Evolutionary conservation across 2,329 filamentous ascomycete genomes (phyloP).

Genomic region (Gremmenia infestans): DNA sequence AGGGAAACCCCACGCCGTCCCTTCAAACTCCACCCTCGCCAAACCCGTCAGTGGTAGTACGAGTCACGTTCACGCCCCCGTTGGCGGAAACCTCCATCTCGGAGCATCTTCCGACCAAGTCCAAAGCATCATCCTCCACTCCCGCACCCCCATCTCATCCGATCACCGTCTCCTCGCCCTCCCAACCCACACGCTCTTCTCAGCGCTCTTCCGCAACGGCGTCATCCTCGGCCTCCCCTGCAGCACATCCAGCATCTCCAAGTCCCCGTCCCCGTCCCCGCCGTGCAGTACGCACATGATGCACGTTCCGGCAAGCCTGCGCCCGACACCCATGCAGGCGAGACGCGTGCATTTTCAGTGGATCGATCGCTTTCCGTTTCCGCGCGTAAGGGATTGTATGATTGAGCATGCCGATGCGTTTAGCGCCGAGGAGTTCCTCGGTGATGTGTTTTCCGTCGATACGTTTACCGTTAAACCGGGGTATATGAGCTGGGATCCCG

Average conservation of each 20-base stretch:
- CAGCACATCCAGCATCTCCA: neutral
- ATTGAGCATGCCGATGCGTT: slow-evolving; percentile 7
- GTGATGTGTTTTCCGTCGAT: slow-evolving; percentile 6
- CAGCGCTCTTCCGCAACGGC: slow-evolving; percentile 17
- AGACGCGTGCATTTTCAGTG: slow-evolving; percentile 11
- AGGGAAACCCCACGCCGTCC: neutral
- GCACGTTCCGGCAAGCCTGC: slow-evolving; percentile 7
- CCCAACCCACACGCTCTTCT: slow-evolving; percentile 8
- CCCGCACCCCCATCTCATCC: neutral
- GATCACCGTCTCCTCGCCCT: neutral
- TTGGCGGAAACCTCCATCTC: neutral
- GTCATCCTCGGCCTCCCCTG: slow-evolving; percentile 14
- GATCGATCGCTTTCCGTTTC: slow-evolving; percentile 18
- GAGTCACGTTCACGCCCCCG: too few relatives aligned
- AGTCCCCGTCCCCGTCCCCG: neutral
- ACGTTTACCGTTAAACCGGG: slow-evolving; percentile 2
- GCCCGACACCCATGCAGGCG: slow-evolving; percentile 9
- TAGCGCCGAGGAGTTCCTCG: slow-evolving; percentile 10
- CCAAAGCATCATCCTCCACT: neutral
- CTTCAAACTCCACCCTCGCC: neutral
- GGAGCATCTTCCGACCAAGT: neutral
- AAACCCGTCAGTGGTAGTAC: neutral
- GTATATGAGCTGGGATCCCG: neutral
- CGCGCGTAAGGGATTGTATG: slow-evolving; percentile 10
- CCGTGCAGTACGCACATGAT: neutral